phyloP scores from a whole-genome alignment of 179 eudicot species.

The Spinacia oleracea region DNA sequence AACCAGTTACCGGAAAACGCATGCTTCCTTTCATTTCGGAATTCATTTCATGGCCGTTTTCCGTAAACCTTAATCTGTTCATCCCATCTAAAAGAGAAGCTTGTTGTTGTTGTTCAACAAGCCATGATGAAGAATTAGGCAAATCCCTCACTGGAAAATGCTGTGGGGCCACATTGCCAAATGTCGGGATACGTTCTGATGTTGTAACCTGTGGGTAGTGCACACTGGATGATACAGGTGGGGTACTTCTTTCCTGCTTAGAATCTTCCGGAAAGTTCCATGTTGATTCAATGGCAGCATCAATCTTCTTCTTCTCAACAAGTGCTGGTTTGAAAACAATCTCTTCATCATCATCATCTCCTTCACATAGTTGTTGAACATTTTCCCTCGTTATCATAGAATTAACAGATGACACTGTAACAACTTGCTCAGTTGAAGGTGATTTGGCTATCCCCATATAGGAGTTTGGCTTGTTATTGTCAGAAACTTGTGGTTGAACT shows the following conservation, averaged over 20 bases:
- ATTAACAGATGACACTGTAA: slow-evolving; percentile 25
- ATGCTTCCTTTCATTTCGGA: slow-evolving; percentile 41
- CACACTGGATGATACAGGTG: slow-evolving; percentile 28
- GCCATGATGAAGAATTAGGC: slow-evolving; percentile 42
- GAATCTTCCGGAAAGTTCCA: slow-evolving; percentile 34
- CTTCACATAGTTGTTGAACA: slow-evolving; percentile 39
- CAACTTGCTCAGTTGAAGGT: slow-evolving; percentile 26
- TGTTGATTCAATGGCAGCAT: slow-evolving; percentile 35
- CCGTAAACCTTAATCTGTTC: slow-evolving; percentile 50
- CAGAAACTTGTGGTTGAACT: slow-evolving; percentile 46
- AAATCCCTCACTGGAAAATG: slow-evolving; percentile 41
- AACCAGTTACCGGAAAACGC: slow-evolving; percentile 35
- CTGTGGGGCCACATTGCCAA: slow-evolving; percentile 40
- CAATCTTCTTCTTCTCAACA: slow-evolving; percentile 50
- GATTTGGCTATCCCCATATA: slow-evolving; percentile 28
- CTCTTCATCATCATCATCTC: slow-evolving; percentile 89
- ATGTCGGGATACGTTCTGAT: slow-evolving; percentile 32
- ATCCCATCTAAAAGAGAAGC: slow-evolving; percentile 45
- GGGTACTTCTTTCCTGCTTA: slow-evolving; percentile 31
- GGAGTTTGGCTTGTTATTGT: slow-evolving; percentile 34
- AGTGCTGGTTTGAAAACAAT: slow-evolving; percentile 81
- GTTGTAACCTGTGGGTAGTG: slow-evolving; percentile 35
- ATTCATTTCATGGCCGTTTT: slow-evolving; percentile 41
- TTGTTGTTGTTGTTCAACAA: slow-evolving; percentile 46
- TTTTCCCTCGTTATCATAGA: slow-evolving; percentile 29